phyloP scores from a whole-genome alignment of 371 early-diverging fungal genomes.

The Syncephalastrum monosporum region DNA sequence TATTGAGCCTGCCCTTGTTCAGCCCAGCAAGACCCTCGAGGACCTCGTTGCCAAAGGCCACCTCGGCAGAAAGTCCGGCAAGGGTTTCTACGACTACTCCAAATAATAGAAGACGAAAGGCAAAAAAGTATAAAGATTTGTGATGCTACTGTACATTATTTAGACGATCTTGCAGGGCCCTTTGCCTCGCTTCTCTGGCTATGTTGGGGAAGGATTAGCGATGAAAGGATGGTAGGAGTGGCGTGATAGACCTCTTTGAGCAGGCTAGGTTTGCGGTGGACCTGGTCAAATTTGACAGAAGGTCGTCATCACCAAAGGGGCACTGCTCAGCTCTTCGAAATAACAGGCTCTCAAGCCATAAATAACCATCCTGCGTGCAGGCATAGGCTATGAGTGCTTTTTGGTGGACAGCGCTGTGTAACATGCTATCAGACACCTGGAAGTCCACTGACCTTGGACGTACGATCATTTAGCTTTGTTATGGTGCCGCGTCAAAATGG shows the following conservation, averaged over 20 bases:
- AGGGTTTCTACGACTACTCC: slow-evolving; percentile 85
- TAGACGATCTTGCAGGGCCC: slow-evolving; percentile 5
- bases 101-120: slow-evolving; percentile 22
- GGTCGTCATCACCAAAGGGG: background rate
- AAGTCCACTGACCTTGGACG: slow-evolving; percentile 42
- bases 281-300: background rate
- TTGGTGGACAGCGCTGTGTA: slow-evolving; percentile 61
- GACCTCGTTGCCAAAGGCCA: slow-evolving; percentile 75
- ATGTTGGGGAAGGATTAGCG: slow-evolving; percentile 1
- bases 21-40: slow-evolving; percentile 67
- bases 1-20: slow-evolving; percentile 71
- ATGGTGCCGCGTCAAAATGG: slow-evolving; percentile 57
- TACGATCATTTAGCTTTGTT: slow-evolving; percentile 30
- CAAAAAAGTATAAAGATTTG: slow-evolving; percentile 11
- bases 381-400: slow-evolving; percentile 57
- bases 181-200: background rate
- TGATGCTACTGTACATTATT: background rate
- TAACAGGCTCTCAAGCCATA: slow-evolving; percentile 24
- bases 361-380: slow-evolving; percentile 17
- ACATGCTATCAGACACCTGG: slow-evolving; percentile 43
- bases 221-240: background rate
- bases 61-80: slow-evolving; percentile 88
- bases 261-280: background rate
- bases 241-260: background rate
- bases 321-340: slow-evolving; percentile 37